A percentile compares a stretch with the other conserved stretches of the same genome.
Conservation (phyloP, 768 basidiomycete species). For the Podaxis carcinomalis region DNA sequence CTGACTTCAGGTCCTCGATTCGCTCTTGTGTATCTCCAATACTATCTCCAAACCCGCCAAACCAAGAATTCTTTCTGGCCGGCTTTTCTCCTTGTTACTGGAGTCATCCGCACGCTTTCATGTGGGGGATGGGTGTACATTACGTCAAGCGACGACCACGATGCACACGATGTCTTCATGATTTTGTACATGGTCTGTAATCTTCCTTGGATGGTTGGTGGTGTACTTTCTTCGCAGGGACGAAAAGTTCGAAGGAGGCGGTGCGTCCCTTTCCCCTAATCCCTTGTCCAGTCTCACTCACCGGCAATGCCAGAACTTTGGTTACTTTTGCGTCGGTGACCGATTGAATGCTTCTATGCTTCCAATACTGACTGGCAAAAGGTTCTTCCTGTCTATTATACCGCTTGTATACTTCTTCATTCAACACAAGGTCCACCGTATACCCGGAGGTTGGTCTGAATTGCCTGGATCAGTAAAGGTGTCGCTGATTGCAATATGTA, state of each 20-base stretch:
- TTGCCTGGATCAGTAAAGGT: not conserved
- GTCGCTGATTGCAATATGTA: conserved; percentile 21
- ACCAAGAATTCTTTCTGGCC: conserved; percentile 39
- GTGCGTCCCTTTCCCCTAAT: conserved; percentile 28
- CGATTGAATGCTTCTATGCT: not conserved
- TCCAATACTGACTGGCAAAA: conserved; percentile 21
- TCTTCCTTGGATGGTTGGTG: conserved; percentile 85
- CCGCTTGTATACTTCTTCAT: conserved; percentile 84
- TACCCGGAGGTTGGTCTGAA: conserved; percentile 65
- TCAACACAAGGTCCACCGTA: conserved; percentile 74
- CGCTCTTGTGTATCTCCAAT: conserved; percentile 58
- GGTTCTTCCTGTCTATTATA: conserved; percentile 67
- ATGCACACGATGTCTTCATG: conserved; percentile 85
- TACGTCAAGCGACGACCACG: conserved; percentile 80
- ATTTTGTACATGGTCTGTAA: conserved; percentile 80
- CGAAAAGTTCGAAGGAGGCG: conserved; percentile 43
- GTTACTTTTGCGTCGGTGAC: conserved; percentile 47
- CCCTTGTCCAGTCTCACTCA: not conserved
- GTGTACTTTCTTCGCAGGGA: conserved; percentile 52
- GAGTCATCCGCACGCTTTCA: conserved; percentile 68
- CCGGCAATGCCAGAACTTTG: conserved; percentile 36
- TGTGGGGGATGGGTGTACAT: conserved; percentile 94
- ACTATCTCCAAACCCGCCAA: conserved; percentile 39
- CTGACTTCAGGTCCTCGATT: conserved; percentile 82
- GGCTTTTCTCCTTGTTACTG: conserved; percentile 51